Evolutionary conservation across 352 stramenopile species (phyloP).

Genomic region (Halophytophthora polymorphica): DNA sequence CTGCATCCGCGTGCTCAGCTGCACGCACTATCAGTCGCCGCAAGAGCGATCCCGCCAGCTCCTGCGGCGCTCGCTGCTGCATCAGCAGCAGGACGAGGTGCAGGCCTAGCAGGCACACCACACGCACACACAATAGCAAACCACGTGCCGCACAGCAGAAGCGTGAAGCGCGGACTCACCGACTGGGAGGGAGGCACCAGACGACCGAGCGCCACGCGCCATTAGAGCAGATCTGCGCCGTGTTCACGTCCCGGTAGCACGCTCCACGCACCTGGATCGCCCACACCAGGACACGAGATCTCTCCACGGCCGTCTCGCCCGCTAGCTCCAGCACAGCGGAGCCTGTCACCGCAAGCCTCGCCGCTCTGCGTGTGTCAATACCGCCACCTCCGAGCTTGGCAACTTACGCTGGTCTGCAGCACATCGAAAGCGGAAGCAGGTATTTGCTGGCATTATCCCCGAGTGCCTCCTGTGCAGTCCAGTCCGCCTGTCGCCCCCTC

Average conservation of each 20-base stretch:
- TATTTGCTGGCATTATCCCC: constrained; percentile 4
- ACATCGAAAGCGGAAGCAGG: background rate
- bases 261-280: too few species aligned
- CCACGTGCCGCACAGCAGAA: constrained; percentile 3
- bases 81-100: constrained; percentile 17
- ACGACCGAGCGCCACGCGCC: too few species aligned
- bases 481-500: background rate
- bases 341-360: too few species aligned
- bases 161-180: too few species aligned
- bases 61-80: constrained; percentile 20
- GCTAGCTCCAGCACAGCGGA: too few species aligned
- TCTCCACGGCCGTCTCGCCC: too few species aligned
- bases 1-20: constrained; percentile 61
- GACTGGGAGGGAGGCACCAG: too few species aligned
- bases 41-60: constrained; percentile 24
- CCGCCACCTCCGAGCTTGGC: too few species aligned
- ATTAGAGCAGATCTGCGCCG: too few species aligned
- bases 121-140: constrained; percentile 5
- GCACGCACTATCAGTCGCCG: constrained; percentile 27
- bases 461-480: background rate
- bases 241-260: too few species aligned
- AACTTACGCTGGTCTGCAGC: constrained; percentile 7
- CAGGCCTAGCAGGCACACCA: constrained; percentile 1
- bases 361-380: too few species aligned
- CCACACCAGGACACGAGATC: too few species aligned